Evolutionary conservation across 1,284 basidiomycete genomes (phyloP).

Genomic region (Ceratobasidium sp.): DNA sequence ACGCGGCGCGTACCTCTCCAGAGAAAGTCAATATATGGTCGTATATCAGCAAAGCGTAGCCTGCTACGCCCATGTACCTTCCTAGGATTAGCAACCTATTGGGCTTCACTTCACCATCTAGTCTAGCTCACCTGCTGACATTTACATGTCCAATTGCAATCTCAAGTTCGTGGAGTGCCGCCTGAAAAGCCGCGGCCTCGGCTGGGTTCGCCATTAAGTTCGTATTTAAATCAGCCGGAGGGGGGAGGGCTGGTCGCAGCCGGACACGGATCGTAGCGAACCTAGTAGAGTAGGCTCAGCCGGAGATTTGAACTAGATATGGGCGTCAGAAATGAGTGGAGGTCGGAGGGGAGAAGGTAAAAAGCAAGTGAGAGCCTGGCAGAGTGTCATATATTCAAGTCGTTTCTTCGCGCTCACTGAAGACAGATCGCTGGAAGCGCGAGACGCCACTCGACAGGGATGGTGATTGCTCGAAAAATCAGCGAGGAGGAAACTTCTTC

Average conservation of each 20-base stretch:
- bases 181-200: conserved; percentile 21
- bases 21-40: conserved; percentile 47
- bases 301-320: too few species aligned
- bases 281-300: too few species aligned
- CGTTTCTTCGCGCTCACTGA: conserved; percentile 16
- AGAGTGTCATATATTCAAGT: conserved; percentile 21
- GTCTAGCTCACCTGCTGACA: conserved; percentile 31
- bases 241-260: too few species aligned
- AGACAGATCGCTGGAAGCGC: conserved; percentile 40
- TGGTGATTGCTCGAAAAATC: not conserved
- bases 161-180: conserved; percentile 35
- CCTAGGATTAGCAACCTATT: not conserved
- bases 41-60: conserved; percentile 45
- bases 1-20: conserved; percentile 29
- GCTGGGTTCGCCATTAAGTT: conserved; percentile 32
- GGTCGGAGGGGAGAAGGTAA: not conserved
- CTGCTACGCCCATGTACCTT: conserved; percentile 44
- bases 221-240: not conserved
- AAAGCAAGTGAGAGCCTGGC: conserved; percentile 23
- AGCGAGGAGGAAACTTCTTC: conserved; percentile 29
- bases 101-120: conserved; percentile 9
- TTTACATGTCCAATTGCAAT: conserved; percentile 26
- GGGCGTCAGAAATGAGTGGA: too few species aligned
- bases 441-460: conserved; percentile 2
- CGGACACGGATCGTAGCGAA: too few species aligned